A percentile compares a stretch with the other conserved stretches of the same genome.
These are phyloP conservation scores for Melampsora americana DNA, from an alignment of 1,284 basidiomycete species.

Conservation along the genomic window DNA sequence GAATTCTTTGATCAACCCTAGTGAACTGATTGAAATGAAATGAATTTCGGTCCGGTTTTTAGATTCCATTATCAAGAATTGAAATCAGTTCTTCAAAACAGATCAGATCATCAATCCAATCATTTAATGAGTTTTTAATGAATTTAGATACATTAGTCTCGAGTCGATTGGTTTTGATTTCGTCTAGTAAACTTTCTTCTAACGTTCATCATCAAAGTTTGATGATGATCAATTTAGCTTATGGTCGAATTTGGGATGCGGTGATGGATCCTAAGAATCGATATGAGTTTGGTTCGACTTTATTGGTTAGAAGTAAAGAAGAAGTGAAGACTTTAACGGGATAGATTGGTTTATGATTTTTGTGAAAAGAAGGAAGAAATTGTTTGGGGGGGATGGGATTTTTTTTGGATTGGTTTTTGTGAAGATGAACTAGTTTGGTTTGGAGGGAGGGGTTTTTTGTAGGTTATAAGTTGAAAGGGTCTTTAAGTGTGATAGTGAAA, in stretches of 20 bases:
- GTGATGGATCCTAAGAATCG: constrained; percentile 70
- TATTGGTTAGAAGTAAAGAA: constrained; percentile 66
- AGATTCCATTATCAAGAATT: constrained; percentile 62
- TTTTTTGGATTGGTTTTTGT: too few relatives aligned
- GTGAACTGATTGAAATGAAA: background rate
- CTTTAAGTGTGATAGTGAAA: too few relatives aligned
- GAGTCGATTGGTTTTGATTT: constrained; percentile 69
- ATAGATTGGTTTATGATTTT: background rate
- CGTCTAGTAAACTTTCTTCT: constrained; percentile 47
- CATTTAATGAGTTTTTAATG: constrained; percentile 57
- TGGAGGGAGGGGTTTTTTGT: too few relatives aligned
- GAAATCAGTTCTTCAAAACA: constrained; percentile 54
- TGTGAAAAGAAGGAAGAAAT: too few relatives aligned
- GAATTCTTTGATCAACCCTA: background rate
- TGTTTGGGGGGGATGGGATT: too few relatives aligned
- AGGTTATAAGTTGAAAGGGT: too few relatives aligned
- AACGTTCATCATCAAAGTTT: constrained; percentile 4
- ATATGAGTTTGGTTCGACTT: constrained; percentile 82
- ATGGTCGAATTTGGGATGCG: constrained; percentile 52
- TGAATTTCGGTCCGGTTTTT: too few relatives aligned
- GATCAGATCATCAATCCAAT: constrained; percentile 52
- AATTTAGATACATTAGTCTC: constrained; percentile 56
- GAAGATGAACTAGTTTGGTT: too few relatives aligned
- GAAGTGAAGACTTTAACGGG: constrained; percentile 58
- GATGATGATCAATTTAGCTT: background rate